Base-by-base conservation (phyloP, 352 stramenopile species). In the Aphanomyces stellatus region DNA sequence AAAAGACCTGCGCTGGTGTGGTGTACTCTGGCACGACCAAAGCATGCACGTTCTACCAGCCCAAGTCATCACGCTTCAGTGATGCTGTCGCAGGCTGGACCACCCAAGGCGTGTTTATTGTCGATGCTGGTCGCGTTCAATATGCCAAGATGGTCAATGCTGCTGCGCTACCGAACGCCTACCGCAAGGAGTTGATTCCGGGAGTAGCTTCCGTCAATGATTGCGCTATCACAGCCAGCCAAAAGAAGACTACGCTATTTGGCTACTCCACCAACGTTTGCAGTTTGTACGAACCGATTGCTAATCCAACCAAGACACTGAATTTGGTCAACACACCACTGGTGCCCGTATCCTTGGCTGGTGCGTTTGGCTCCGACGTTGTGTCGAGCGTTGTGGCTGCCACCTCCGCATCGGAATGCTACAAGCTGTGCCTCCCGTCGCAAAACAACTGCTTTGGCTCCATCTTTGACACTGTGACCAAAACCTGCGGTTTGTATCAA, bases 81-180 rank as follows among this genome's bases (percentile, higher is more conserved):
- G 59, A 42, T n/a, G 35, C 56, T 3, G 6, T 31, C 2, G 59
- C 59, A n/a, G 59, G 59, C 25, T 65, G 59, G 59, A 35, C 56
- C 37, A 15, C n/a, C 5, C 27, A 51, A 13, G 27, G 34, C 5
- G 46, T 28, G 46, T 53, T 15, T 8, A 30, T 22, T 19, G 2
- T 53, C 46, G 46, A 53, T 28, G 25, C 13, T 53, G 46, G 17
- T 28, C 10, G 19, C 19, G 25, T 53, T 53, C 46, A 53, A 19
- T 53, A 53, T 19, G 13, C 46, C 17, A 53, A 53, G 24, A 53
- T 53, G 46, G 10, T 2, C 19, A 46, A n/a, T 11, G 17, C 37
- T 17, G 46, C 46, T 22, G 25, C 19, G 8, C 46, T 53, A 8
- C 46, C 46, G 10, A 53, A 53, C 19, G 46, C 46, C 19, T 53